A percentile compares a stretch with the other conserved stretches of the same genome.
Conservation (phyloP, 495 filamentous ascomycete genomes). For the Podospora australis region DNA sequence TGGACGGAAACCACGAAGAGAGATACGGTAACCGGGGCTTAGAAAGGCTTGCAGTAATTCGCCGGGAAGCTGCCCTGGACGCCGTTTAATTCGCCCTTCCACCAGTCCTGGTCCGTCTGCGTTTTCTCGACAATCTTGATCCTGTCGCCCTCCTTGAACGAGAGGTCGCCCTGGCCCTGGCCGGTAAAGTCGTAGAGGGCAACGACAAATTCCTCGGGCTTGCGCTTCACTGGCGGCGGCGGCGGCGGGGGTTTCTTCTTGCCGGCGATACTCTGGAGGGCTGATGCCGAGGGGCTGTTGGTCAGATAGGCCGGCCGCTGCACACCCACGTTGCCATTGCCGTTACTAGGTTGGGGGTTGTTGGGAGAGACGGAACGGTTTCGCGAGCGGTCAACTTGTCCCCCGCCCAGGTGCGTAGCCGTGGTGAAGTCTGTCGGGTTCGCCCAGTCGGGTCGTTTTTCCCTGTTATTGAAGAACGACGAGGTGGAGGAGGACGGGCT, state of each 20-base stretch:
- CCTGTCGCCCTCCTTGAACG: slow-evolving; percentile 75
- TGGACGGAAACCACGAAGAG: no score
- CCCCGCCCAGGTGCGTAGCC: slow-evolving; percentile 33
- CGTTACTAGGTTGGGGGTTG: slow-evolving; percentile 7
- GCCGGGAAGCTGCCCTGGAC: slow-evolving; percentile 76
- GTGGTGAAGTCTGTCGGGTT: slow-evolving; percentile 43
- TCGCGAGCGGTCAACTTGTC: slow-evolving; percentile 17
- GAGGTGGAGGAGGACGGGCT: slow-evolving; percentile 9
- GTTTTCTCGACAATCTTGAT: slow-evolving; percentile 84
- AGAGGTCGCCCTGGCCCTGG: slow-evolving; percentile 65
- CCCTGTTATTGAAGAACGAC: no score
- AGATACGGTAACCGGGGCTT: no score
- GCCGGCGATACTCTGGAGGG: no score
- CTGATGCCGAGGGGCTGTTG: no score
- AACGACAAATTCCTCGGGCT: slow-evolving; percentile 59
- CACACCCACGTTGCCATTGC: slow-evolving; percentile 13
- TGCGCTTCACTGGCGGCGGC: slow-evolving; percentile 57
- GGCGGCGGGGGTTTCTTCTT: slow-evolving; percentile 53
- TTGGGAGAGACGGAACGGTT: not conserved
- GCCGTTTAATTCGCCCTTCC: slow-evolving; percentile 81
- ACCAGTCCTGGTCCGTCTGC: slow-evolving; percentile 86
- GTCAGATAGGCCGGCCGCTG: no score
- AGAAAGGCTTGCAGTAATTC: slow-evolving; percentile 64
- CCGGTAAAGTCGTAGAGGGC: slow-evolving; percentile 78
- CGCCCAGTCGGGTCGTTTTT: slow-evolving; percentile 18